Base-by-base conservation (phyloP, 306 rosid species). In the Vigna unguiculata region DNA sequence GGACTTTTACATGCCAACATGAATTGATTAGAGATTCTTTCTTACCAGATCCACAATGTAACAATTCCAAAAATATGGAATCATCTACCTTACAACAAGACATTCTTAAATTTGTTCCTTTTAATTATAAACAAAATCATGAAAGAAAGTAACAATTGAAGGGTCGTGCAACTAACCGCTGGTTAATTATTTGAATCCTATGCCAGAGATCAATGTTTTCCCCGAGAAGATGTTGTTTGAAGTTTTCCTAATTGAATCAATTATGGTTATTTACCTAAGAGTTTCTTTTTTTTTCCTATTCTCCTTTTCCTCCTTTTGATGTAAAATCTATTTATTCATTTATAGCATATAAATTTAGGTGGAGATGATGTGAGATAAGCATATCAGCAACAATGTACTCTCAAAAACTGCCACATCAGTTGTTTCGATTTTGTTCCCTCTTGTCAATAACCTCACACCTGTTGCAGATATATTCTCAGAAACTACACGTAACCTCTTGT, bases 131-230 rank as follows among this genome's bases (percentile, higher is more conserved):
- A 32, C 22, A 62, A 34, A 63, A 74, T 30, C 58, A 61, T 47
- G 49, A 15, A 13, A 60, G 49, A 46, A 75, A 74, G 20, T 30
- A 30, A 69, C 9, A 9, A 69, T 32, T 1, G 9, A 46, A 45
- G 17, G 12, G 53, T 3, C 13, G 2, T 20, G 32, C 15, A 80
- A 65, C 83, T 53, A 6, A 80, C 83, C 80, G 34, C 61, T 54
- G 13, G 47, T 7, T 30, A 11, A 13, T 14, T 59, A n/a, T 72
- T 7, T 17, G 30, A 46, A 32, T 25, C 63, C 32, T 61, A 16
- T 7, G 41, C 51, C 15, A 51, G 57, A 61, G 19, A 48, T 49
- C 15, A 21, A 59, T 40, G 30, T 53, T 61, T 17, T 7, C 19
- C 51, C 67, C n/a, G 49, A 80, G 78, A 45, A 55, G 34, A 69